Base-by-base conservation (phyloP, 768 basidiomycete species). In the Exidia glandulosa region DNA sequence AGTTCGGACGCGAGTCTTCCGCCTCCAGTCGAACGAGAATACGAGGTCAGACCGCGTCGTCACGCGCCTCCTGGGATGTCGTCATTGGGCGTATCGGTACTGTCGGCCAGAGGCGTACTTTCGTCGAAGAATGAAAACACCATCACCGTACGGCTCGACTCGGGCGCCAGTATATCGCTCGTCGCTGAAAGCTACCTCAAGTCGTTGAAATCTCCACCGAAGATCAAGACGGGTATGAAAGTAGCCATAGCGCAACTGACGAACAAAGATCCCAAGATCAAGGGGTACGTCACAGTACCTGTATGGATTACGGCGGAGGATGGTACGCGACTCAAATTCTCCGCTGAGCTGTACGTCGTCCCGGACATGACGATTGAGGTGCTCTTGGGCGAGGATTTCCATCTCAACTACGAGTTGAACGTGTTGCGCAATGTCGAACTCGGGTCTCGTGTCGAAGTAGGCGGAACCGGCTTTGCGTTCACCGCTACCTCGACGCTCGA, bases 321-420 rank as follows among this genome's bases (percentile, higher is more conserved):
- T 23, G 41, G 41, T 19, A 45, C 41, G 16, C 6, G 12, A 23
- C 41, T 45, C 9, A 23, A 19, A 19, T 45, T 45, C 41, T 5
- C 10, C 5, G 41, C 41, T 12, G 41, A 45, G 41, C 41, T 45
- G 5, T 45, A 45, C 41, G 41, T 45, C 41, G 67, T 72, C 16
- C 66, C 66, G 23, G 67, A 66, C 14, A 71, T 71, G 70, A 59
- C 67, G 1, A 66, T 69, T 0, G 67, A 67, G 0, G 66, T 74
- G 29, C 69, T 74, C 47, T 58, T 74, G 7, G 72, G 72, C 2
- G 71, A 72, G 48, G 71, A 72, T 36, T 72, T 69, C 54, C 50
- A 68, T 14, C 14, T 55, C 1, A 41, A 37, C 0, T 70, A 71
- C 57, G 68, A 67, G 32, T 25, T 71, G 1, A 60, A 55, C 4